Evolutionary conservation across 2,329 filamentous ascomycete species (phyloP), one percentile per base, ranked within the genome.

Genomic region (Pseudogymnoascus sp.): DNA sequence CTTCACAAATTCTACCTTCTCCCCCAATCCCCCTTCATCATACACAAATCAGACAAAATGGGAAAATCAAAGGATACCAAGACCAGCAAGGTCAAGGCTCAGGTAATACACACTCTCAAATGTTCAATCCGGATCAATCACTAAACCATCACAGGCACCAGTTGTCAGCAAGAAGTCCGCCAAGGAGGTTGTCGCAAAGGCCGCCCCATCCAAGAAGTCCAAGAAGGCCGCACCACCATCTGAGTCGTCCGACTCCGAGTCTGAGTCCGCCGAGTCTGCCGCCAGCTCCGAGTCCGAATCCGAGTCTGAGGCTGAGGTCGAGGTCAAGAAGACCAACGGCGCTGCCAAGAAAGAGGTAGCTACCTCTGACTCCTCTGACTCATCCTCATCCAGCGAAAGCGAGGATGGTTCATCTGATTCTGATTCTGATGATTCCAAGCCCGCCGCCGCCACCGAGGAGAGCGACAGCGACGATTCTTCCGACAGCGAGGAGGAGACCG

Each of bases 101-200:
- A 81, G 68, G 75, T 78, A 71, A 80, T 82, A 72, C 74, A 78
- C 78, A 66, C 72, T 80, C 70, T 76, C 78, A 71, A 73, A 77
- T 69, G 85, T 87, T 76, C 90, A 90, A 81, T 82, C 81, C 70
- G 86, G 81, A 69, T 83, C 83, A 68, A 81, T 90, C 71, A 83
- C 82, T 78, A 92, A 91, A 81, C 74, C 86, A 62, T 79, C 83
- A 66, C 81, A 88, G 75, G 83, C 82, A 68, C 77, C 85, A 73
- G 88, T 86, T 77, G 77, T 81, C 65, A 88, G 84, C 70, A 89
- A 89, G 81, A 80, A 86, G 67, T 73, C 84, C 64, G 85, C 85
- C 70, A 89, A 89, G 82, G 78, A 81, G 65, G 72, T 77, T 53
- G 78, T 82, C 64, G 77, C 74, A 59, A 74, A 73, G 38, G 75